phyloP scores from a whole-genome alignment of 768 basidiomycete genomes.

The Lentinus tigrinus region DNA sequence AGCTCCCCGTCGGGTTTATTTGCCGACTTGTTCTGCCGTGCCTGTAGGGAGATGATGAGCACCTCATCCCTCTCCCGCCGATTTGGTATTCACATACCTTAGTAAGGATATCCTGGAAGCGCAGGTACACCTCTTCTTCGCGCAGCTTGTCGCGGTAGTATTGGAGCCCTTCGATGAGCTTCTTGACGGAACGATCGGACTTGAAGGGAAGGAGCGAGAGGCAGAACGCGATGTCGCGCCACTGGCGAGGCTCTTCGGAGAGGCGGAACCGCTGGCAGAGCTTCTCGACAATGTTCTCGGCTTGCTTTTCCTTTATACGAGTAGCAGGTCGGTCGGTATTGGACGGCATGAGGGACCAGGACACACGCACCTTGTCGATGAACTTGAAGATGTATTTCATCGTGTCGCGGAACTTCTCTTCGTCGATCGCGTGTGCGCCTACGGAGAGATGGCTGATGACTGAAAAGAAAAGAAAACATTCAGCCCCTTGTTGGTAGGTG shows the following conservation, averaged over 20 bases:
- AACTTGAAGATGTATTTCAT: slow-evolving; percentile 95
- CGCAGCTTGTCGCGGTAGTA: slow-evolving; percentile 97
- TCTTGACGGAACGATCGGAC: slow-evolving; percentile 94
- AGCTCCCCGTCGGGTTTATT: slow-evolving; percentile 92
- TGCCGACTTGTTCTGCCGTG: slow-evolving; percentile 85
- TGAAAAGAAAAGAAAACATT: slow-evolving; percentile 32
- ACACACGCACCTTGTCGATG: slow-evolving; percentile 80
- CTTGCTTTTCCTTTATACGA: slow-evolving; percentile 84
- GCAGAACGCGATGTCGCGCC: slow-evolving; percentile 97
- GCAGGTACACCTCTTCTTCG: slow-evolving; percentile 74
- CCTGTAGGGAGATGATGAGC: slow-evolving; percentile 38
- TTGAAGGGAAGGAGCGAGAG: slow-evolving; percentile 94
- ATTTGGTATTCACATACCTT: slow-evolving; percentile 52
- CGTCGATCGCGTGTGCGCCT: slow-evolving; percentile 89
- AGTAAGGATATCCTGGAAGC: slow-evolving; percentile 86
- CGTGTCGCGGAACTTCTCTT: slow-evolving; percentile 88
- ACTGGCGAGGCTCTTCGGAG: slow-evolving; percentile 87
- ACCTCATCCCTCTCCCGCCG: neutral
- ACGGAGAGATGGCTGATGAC: slow-evolving; percentile 94
- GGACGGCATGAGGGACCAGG: neutral
- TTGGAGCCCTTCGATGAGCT: slow-evolving; percentile 87
- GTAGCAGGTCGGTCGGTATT: neutral
- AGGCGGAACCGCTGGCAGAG: slow-evolving; percentile 94
- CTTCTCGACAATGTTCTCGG: slow-evolving; percentile 95
- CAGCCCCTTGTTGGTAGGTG: too few species aligned